Evolutionary conservation across 2,329 filamentous ascomycete species (phyloP), one percentile per base, ranked within the genome.

Genomic region (Aspergillus tamarii): DNA sequence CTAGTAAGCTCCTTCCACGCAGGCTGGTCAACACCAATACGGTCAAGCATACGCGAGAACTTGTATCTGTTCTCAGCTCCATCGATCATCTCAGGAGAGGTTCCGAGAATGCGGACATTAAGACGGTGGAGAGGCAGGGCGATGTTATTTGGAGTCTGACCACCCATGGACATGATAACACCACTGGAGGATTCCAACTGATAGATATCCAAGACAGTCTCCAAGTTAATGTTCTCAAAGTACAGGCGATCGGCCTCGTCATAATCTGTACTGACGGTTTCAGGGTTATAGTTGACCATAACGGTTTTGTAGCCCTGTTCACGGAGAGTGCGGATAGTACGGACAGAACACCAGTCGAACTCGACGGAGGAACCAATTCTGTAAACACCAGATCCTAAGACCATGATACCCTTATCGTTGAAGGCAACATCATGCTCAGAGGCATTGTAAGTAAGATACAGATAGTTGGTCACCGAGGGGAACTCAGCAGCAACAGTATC

Each of bases 1-100:
- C 93, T 97, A 3, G 94, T 98, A 60, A 98, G 84, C 78, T 98
- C 95, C 82, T 97, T 98, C 95, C 95, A 99, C 9, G 92, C 92
- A 7, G 95, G 95, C 82, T 99, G 95, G 77, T 99, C 95, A 36
- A 99, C 95, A 30, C 87, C 90, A 70, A 98, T 97, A 70, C 91
- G 88, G 80, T 99, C 95, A 69, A 98, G 85, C 93, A 98, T 97
- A 74, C 95, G 93, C 50, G 93, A 97, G 84, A 98, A 98, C 84
- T 98, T 98, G 86, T 96, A 98, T 63, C 95, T 87, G 79, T 99
- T 98, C 84, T 99, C 95, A 1, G 95, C 95, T 41, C 88, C 93
- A 78, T 99, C 95, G 74, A 99, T 98, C 94, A 98, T 98, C 79
- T 99, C 95, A 11, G 95, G 95, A 0, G 94, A 97, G 1, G 95